Evolutionary conservation across 2,329 filamentous ascomycete genomes (phyloP).

Genomic region (Apiospora hydei): DNA sequence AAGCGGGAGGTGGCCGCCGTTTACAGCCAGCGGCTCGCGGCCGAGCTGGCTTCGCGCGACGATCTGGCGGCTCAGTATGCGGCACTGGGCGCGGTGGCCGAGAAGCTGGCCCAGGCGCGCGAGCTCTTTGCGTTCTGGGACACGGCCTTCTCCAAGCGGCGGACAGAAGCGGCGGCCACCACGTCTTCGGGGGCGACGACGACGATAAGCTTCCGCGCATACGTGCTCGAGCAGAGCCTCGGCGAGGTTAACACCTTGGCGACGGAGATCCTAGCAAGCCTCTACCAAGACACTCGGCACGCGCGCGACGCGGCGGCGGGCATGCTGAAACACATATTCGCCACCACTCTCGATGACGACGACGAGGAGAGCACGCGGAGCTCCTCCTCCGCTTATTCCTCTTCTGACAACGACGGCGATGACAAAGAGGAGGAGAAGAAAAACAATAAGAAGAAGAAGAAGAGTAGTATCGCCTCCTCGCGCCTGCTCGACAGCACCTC

Average conservation of each 20-base stretch:
- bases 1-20: neutral
- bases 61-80: neutral
- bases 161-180: too few species aligned
- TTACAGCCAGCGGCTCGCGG: neutral
- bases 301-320: constrained; percentile 16
- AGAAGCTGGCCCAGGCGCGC: constrained; percentile 19
- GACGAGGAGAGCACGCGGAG: neutral
- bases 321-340: constrained; percentile 7
- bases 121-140: constrained; percentile 41
- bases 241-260: constrained; percentile 40
- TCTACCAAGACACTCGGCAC: constrained; percentile 39
- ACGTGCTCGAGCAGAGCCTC: constrained; percentile 38
- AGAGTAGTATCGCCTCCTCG: neutral
- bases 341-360: neutral
- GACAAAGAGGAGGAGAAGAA: too few species aligned
- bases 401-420: too few species aligned
- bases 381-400: too few species aligned
- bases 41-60: neutral
- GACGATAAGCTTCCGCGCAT: constrained; percentile 33
- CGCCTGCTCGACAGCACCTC: constrained; percentile 34
- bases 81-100: neutral
- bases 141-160: constrained; percentile 33
- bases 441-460: too few species aligned
- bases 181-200: constrained; percentile 28
- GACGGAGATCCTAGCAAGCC: constrained; percentile 37